These are phyloP conservation scores for Kodamaea ohmeri DNA, from an alignment of 1,139 yeast species.

Conservation along the genomic window DNA sequence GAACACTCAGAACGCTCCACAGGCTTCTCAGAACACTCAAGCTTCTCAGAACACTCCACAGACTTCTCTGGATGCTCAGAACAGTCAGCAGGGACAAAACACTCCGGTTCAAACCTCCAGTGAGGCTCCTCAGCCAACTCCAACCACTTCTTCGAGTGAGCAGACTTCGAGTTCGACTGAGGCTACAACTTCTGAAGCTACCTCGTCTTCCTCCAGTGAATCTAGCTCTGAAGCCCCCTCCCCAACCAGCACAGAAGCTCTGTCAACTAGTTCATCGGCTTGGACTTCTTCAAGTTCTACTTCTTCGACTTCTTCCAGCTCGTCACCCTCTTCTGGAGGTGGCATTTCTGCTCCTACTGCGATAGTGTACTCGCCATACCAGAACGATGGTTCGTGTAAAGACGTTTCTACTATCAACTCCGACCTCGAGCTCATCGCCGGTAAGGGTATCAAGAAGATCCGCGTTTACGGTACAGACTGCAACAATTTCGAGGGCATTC, in stretches of 20 bases:
- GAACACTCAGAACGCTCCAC: background rate
- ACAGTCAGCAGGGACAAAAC: background rate
- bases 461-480: conserved; percentile 90
- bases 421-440: conserved; percentile 58
- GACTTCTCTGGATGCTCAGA: no score
- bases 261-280: conserved; percentile 7
- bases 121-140: no score
- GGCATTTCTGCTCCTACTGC: conserved; percentile 46
- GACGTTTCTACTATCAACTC: conserved; percentile 45
- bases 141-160: conserved; percentile 10
- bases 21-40: no score
- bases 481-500: conserved; percentile 59
- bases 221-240: no score
- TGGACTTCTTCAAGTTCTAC: conserved; percentile 9
- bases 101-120: no score
- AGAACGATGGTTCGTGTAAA: conserved; percentile 66
- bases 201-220: conserved; percentile 6
- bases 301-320: conserved; percentile 12
- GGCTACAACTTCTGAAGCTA: no score
- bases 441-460: conserved; percentile 61
- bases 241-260: conserved; percentile 11
- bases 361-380: conserved; percentile 80
- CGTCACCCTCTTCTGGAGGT: conserved; percentile 17
- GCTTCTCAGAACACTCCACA: background rate
- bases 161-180: no score